These are phyloP conservation scores for Pyricularia pennisetigena DNA, from an alignment of 2,329 filamentous ascomycete species.

Conservation along the genomic window DNA sequence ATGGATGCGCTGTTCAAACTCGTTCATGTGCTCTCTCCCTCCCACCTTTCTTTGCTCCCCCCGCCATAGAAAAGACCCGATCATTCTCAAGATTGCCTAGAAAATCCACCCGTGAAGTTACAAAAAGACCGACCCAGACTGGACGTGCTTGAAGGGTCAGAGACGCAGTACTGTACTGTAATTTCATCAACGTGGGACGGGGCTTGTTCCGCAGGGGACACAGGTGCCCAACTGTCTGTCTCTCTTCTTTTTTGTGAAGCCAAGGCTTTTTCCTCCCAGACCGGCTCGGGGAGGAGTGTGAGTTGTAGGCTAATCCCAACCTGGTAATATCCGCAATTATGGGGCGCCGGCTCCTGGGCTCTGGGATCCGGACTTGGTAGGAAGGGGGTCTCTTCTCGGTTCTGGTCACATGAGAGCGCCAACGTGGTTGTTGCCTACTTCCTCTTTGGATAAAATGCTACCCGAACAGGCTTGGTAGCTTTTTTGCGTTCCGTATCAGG, in stretches of 20 bases:
- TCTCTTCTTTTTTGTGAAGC: neutral
- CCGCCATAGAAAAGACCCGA: neutral
- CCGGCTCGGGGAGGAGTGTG: neutral
- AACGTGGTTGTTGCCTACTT: neutral
- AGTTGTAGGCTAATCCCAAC: neutral
- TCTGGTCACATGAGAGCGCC: neutral
- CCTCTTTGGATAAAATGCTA: neutral
- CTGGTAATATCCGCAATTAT: neutral
- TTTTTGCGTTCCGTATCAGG: neutral
- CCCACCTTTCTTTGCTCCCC: neutral
- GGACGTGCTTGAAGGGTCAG: neutral
- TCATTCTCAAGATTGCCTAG: neutral
- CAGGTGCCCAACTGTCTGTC: neutral
- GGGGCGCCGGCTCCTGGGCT: neutral
- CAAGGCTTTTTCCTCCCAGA: neutral
- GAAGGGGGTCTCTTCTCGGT: neutral
- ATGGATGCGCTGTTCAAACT: neutral
- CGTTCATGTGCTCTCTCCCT: neutral
- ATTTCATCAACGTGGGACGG: neutral
- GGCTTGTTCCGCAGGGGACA: neutral
- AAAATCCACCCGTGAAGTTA: neutral
- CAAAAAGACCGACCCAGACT: neutral
- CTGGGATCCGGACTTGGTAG: neutral
- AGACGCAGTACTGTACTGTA: no score
- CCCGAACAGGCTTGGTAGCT: neutral